phyloP scores from a whole-genome alignment of 2,329 filamentous ascomycete species.

The Penicillium fuscoglaucum region DNA sequence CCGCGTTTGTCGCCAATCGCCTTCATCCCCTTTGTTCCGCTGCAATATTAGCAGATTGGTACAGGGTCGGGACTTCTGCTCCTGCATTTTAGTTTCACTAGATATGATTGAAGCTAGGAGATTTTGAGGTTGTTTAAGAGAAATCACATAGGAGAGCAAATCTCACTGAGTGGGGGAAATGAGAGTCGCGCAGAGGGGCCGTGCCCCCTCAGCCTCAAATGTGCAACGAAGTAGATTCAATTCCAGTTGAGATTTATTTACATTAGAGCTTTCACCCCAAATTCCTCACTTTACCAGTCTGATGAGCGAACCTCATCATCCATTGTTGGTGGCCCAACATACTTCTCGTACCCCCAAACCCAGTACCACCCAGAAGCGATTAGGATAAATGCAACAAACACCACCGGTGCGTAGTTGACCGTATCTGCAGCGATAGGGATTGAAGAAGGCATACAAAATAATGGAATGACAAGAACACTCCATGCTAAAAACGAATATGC shows the following conservation, averaged over 20 bases:
- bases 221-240: background rate
- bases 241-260: background rate
- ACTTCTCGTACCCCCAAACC: slow-evolving; percentile 65
- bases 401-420: slow-evolving; percentile 72
- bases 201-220: slow-evolving; percentile 4
- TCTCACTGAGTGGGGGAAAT: background rate
- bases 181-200: background rate
- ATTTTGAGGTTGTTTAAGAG: background rate
- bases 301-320: slow-evolving; percentile 12
- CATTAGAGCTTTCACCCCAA: background rate
- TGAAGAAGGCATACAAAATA: slow-evolving; percentile 58
- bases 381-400: slow-evolving; percentile 64
- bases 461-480: slow-evolving; percentile 65
- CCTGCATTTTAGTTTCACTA: background rate
- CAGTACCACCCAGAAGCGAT: slow-evolving; percentile 67
- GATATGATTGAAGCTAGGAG: background rate
- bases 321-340: slow-evolving; percentile 21
- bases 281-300: background rate
- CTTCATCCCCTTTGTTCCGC: background rate
- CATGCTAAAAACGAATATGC: slow-evolving; percentile 41
- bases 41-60: background rate
- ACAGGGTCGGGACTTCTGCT: background rate
- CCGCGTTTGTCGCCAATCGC: slow-evolving; percentile 2
- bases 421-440: slow-evolving; percentile 59
- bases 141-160: background rate